Base-by-base conservation (phyloP, 75 land plant species). In the Picea sitchensis region DNA sequence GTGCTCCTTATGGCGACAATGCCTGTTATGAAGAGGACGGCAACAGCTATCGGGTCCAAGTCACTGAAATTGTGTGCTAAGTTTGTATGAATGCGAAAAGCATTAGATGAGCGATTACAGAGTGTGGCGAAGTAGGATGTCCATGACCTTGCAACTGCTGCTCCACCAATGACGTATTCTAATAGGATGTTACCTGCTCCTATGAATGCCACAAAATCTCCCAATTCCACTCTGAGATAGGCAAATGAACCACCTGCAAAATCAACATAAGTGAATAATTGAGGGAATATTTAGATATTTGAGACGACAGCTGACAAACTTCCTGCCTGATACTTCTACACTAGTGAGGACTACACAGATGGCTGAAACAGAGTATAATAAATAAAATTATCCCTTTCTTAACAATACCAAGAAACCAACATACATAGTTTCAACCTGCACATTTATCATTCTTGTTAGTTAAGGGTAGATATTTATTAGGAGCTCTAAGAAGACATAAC, bases 61-160 rank as follows among this genome's bases (percentile, higher is more conserved):
- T 80, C 59, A 83, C 80, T 87, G 87, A 82, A 95, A 80, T 81
- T 84, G 0, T 81, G 31, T 1, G 87, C 32, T 12, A 95, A 77
- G 32, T 59, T 14, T 9, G 58, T 81, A 30, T 78, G 44, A 65
- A 95, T 86, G 32, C 98, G 94, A 68, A 92, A 89, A 80, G 87
- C 80, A 21, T 82, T 75, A 9, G 93, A 86, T 2, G 62, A 21
- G 58, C 71, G 61, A 77, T 90, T 92, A 69, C 84, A 58, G 54
- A 95, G 92, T 14, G 93, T 83, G 60, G 96, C 92, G 20, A 95
- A 85, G 87, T 95, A 93, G 59, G 91, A 89, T 0, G 95, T 93
- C 92, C 93, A 93, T 1, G 93, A 80, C 0, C 98, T 77, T 0
- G 90, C 95, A 20, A 95, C 89, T 13, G 89, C 95, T 12, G 93